Percentiles rank a stretch among this genome's conserved stretches.
These are phyloP conservation scores for Wickerhamomyces kurtzmanii DNA, from an alignment of 805 yeast genomes.

Conservation along the genomic window DNA sequence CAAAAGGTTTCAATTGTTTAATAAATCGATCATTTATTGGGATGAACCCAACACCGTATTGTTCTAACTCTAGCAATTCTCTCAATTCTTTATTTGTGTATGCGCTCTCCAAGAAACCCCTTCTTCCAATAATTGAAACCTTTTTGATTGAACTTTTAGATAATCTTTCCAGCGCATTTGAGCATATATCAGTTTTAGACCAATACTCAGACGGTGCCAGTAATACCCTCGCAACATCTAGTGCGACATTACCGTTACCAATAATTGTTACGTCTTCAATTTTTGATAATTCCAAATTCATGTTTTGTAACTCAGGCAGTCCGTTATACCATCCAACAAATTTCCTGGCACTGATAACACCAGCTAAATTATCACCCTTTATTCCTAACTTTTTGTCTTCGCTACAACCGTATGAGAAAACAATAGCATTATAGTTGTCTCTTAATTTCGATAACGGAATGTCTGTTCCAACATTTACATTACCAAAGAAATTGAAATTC, in stretches of 20 bases:
- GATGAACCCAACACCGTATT: constrained; percentile 34
- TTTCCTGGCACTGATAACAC: constrained; percentile 70
- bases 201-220: constrained; percentile 51
- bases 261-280: constrained; percentile 65
- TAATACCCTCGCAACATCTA: constrained; percentile 79
- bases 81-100: constrained; percentile 89
- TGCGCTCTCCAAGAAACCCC: constrained; percentile 80
- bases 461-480: constrained; percentile 58
- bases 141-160: constrained; percentile 42
- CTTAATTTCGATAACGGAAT: constrained; percentile 39
- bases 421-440: constrained; percentile 57
- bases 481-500: constrained; percentile 57
- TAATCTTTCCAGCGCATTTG: constrained; percentile 46
- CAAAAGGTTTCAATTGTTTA: no score
- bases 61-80: constrained; percentile 60
- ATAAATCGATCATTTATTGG: constrained; percentile 33
- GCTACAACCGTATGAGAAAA: constrained; percentile 78
- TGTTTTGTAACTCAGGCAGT: constrained; percentile 48
- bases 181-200: constrained; percentile 63
- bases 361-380: constrained; percentile 46
- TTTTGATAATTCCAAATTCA: constrained; percentile 48
- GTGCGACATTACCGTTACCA: constrained; percentile 97
- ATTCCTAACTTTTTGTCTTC: constrained; percentile 42
- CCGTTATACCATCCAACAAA: constrained; percentile 98
- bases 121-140: constrained; percentile 72